Conservation (phyloP, 169 alveolate genomes). For the Cryptosporidium felis region DNA sequence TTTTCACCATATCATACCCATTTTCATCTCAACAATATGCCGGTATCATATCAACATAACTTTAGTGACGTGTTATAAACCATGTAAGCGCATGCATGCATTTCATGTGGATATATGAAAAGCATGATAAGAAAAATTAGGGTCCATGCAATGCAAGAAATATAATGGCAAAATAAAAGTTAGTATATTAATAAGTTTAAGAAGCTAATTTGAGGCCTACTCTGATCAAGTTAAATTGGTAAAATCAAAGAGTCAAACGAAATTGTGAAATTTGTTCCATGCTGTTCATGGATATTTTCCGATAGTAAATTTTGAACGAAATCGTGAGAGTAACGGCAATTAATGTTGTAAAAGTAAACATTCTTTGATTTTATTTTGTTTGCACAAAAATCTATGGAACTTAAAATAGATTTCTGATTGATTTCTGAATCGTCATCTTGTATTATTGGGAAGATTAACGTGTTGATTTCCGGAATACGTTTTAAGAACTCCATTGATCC, state of each 20-base stretch:
- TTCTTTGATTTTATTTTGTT: not conserved
- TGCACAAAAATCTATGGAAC: conserved; percentile 19
- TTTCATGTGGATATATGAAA: too few species aligned
- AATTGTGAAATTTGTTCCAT: not conserved
- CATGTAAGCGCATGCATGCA: too few species aligned
- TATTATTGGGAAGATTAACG: conserved; percentile 15
- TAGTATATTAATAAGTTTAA: too few species aligned
- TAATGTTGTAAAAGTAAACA: conserved; percentile 18
- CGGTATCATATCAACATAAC: too few species aligned
- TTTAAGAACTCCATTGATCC: conserved; percentile 17
- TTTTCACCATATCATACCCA: too few species aligned
- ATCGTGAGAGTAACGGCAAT: conserved; percentile 19
- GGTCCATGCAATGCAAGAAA: too few species aligned
- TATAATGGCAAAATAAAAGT: too few species aligned
- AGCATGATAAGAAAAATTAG: too few species aligned
- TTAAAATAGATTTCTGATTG: not conserved
- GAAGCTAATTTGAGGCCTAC: too few species aligned
- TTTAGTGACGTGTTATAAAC: too few species aligned
- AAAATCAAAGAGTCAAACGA: conserved; percentile 24
- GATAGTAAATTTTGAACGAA: not conserved
- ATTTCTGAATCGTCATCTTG: not conserved
- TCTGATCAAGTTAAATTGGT: too few species aligned
- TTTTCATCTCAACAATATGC: too few species aligned
- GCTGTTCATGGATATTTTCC: not conserved
- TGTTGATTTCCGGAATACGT: not conserved